Conservation (phyloP, 306 rosid species). For the Rosa lucieae region DNA sequence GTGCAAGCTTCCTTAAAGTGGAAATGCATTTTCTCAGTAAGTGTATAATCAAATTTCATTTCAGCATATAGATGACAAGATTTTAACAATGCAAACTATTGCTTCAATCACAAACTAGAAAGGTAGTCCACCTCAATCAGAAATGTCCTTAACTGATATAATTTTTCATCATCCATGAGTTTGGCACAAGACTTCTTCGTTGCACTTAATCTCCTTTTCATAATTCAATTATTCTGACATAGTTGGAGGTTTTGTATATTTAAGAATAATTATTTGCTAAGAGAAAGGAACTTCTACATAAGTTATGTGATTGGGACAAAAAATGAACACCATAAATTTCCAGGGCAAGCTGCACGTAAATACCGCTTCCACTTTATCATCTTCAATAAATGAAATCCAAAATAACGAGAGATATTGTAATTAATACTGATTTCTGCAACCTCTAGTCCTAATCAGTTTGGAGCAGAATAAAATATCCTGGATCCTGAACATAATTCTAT, state of each 20-base stretch:
- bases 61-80: background rate
- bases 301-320: background rate
- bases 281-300: too few relatives aligned
- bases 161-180: background rate
- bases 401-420: background rate
- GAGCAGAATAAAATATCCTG: background rate
- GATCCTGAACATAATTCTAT: background rate
- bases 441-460: background rate
- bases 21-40: background rate
- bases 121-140: background rate
- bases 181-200: background rate
- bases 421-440: background rate
- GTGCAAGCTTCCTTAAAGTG: conserved; percentile 64
- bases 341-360: background rate
- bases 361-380: background rate
- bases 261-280: background rate
- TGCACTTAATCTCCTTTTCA: background rate
- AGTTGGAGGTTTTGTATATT: background rate
- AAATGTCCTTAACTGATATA: background rate
- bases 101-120: background rate
- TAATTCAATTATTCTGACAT: background rate
- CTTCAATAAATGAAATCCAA: background rate
- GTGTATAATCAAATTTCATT: background rate
- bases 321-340: background rate
- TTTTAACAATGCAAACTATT: background rate